phyloP scores from a whole-genome alignment of 306 rosid species.

The Pueraria montana region DNA sequence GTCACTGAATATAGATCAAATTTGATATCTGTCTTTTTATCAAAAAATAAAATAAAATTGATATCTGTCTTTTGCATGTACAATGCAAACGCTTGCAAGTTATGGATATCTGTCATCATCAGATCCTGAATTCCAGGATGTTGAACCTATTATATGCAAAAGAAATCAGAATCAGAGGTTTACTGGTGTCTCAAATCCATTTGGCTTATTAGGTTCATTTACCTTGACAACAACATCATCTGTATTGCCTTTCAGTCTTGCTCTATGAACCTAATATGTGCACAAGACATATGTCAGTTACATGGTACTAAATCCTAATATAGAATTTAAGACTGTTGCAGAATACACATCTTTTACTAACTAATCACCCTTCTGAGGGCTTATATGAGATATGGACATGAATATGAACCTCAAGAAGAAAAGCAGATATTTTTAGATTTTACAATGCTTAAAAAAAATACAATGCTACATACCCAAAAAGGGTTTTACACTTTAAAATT shows the following conservation, averaged over 20 bases:
- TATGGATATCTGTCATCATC: slow-evolving; percentile 97
- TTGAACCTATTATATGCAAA: slow-evolving; percentile 75
- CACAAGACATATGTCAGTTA: slow-evolving; percentile 52
- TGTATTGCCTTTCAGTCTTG: slow-evolving; percentile 81
- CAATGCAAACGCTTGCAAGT: slow-evolving; percentile 91
- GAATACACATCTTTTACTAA: slow-evolving; percentile 34
- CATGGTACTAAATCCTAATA: slow-evolving; percentile 33
- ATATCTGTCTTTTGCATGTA: slow-evolving; percentile 93
- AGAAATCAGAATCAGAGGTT: slow-evolving; percentile 50
- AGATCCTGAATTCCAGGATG: slow-evolving; percentile 96
- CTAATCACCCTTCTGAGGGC: slow-evolving; percentile 31
- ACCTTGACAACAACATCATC: slow-evolving; percentile 94
- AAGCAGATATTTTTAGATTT: background rate
- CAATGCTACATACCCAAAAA: slow-evolving; percentile 11
- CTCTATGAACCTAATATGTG: slow-evolving; percentile 80
- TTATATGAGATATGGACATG: slow-evolving; percentile 28
- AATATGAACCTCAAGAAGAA: slow-evolving; percentile 37
- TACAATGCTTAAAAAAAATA: background rate
- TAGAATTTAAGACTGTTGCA: slow-evolving; percentile 31
- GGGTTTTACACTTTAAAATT: slow-evolving; percentile 29
- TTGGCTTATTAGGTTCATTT: slow-evolving; percentile 43
- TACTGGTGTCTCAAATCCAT: slow-evolving; percentile 33
- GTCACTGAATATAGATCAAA: slow-evolving; percentile 93
- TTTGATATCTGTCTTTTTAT: no score
- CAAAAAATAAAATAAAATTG: no score